phyloP scores from a whole-genome alignment of 352 stramenopile genomes.

The Pythium monospermum region DNA sequence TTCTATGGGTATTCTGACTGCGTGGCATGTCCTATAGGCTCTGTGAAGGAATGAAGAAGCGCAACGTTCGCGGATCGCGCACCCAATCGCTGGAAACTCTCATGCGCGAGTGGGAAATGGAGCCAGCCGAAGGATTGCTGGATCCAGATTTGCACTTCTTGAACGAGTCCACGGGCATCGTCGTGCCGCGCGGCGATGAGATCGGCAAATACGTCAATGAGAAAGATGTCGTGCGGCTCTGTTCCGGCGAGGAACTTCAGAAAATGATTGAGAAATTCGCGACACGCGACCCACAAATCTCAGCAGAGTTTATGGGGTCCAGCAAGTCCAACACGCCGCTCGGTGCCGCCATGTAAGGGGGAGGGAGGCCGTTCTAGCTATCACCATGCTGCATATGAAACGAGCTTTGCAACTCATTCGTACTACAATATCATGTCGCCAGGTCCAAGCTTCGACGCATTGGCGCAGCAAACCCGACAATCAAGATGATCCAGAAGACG shows the following conservation, averaged over 20 bases:
- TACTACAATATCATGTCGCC: no score
- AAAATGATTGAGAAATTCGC: slow-evolving; percentile 64
- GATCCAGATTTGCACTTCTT: slow-evolving; percentile 49
- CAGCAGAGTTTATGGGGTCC: slow-evolving; percentile 58
- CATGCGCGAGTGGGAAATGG: slow-evolving; percentile 47
- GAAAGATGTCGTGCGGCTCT: slow-evolving; percentile 69
- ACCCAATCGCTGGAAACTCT: slow-evolving; percentile 36
- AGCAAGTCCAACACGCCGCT: slow-evolving; percentile 50
- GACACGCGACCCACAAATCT: slow-evolving; percentile 45
- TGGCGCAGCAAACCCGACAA: slow-evolving; percentile 48
- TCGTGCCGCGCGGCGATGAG: slow-evolving; percentile 46
- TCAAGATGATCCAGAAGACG: slow-evolving; percentile 69
- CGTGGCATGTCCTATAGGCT: slow-evolving; percentile 31
- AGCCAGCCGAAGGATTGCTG: not conserved
- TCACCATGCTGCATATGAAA: no score
- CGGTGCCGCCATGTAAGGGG: slow-evolving; percentile 46
- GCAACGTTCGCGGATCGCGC: slow-evolving; percentile 41
- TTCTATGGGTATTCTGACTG: not conserved
- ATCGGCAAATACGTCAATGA: slow-evolving; percentile 65
- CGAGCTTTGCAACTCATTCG: no score
- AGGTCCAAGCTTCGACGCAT: slow-evolving; percentile 72
- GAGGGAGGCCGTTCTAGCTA: no score
- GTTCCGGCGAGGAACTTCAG: slow-evolving; percentile 49
- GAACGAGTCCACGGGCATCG: slow-evolving; percentile 70
- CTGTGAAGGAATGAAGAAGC: slow-evolving; percentile 68